Percentiles rank a stretch among this genome's conserved stretches.
Evolutionary conservation across 176 grass and related monocot genomes (phyloP).

Genomic region (Microstegium vimineum): DNA sequence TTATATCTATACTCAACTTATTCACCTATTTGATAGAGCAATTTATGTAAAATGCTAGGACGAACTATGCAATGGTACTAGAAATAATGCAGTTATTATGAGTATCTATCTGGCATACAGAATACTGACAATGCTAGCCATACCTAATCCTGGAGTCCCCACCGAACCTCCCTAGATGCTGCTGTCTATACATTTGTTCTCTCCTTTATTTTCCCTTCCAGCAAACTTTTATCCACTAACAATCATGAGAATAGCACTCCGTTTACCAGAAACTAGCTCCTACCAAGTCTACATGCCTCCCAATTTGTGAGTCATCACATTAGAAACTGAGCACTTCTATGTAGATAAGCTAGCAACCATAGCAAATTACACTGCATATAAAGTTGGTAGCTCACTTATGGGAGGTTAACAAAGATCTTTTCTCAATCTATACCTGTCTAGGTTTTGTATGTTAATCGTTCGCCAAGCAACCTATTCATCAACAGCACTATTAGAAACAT

Average conservation of each 20-base stretch:
- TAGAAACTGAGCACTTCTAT: background rate
- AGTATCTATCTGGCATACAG: background rate
- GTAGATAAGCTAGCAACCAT: background rate
- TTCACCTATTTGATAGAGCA: background rate
- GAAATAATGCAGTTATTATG: background rate
- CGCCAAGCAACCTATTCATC: conserved; percentile 34
- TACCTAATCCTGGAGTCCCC: background rate
- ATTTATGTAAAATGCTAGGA: background rate
- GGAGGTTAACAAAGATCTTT: background rate
- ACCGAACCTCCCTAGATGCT: background rate
- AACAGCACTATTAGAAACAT: conserved; percentile 50
- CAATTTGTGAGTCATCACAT: conserved; percentile 1
- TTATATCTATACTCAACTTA: background rate
- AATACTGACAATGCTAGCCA: background rate
- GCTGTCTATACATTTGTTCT: background rate
- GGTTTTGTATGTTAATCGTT: conserved; percentile 1
- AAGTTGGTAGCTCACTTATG: background rate
- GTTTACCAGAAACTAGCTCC: background rate
- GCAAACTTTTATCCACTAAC: background rate
- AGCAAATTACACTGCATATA: conserved; percentile 16
- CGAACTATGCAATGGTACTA: background rate
- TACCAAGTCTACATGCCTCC: background rate
- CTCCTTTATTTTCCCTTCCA: background rate
- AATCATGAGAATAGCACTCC: background rate
- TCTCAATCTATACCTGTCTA: conserved; percentile 9